These are phyloP conservation scores for Taphrina flavorubra DNA, from an alignment of 1,139 yeast species.

Conservation along the genomic window DNA sequence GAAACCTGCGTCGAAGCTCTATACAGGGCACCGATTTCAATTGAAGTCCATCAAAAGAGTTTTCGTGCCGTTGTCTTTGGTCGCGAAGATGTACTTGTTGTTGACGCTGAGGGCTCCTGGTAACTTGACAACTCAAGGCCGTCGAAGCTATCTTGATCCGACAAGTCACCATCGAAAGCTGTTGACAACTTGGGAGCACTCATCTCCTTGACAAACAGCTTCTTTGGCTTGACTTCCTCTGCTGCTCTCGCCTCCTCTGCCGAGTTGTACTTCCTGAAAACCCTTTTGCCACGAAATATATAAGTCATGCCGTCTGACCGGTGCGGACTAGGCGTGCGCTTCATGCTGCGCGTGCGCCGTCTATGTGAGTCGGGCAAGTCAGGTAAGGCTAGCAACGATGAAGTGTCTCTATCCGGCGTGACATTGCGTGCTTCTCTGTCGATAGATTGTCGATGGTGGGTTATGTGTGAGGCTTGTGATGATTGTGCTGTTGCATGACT, in stretches of 20 bases:
- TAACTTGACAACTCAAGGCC: slow-evolving; percentile 1
- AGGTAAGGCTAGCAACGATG: background rate
- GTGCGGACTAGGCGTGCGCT: slow-evolving; percentile 13
- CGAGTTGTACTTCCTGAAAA: slow-evolving; percentile 26
- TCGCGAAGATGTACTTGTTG: background rate
- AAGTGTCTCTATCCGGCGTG: slow-evolving; percentile 2
- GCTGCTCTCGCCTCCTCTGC: slow-evolving; percentile 14
- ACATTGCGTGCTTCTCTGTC: background rate
- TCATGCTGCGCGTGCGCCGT: slow-evolving; percentile 5
- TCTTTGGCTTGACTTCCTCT: slow-evolving; percentile 4
- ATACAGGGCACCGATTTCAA: too few relatives aligned
- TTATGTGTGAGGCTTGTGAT: background rate
- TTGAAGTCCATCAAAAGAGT: slow-evolving; percentile 2
- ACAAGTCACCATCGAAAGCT: slow-evolving; percentile 7
- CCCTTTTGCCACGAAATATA: slow-evolving; percentile 30
- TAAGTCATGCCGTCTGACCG: slow-evolving; percentile 37
- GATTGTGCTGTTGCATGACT: background rate
- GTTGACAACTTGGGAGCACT: slow-evolving; percentile 16
- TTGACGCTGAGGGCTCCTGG: background rate
- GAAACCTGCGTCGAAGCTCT: too few relatives aligned
- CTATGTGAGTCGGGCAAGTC: background rate
- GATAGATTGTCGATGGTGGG: background rate
- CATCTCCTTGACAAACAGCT: slow-evolving; percentile 27
- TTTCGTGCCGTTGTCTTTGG: background rate
- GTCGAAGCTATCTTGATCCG: slow-evolving; percentile 6